Evolutionary conservation across 2,329 filamentous ascomycete species (phyloP), one percentile per base, ranked within the genome.

Genomic region (Phialocephala subalpina): DNA sequence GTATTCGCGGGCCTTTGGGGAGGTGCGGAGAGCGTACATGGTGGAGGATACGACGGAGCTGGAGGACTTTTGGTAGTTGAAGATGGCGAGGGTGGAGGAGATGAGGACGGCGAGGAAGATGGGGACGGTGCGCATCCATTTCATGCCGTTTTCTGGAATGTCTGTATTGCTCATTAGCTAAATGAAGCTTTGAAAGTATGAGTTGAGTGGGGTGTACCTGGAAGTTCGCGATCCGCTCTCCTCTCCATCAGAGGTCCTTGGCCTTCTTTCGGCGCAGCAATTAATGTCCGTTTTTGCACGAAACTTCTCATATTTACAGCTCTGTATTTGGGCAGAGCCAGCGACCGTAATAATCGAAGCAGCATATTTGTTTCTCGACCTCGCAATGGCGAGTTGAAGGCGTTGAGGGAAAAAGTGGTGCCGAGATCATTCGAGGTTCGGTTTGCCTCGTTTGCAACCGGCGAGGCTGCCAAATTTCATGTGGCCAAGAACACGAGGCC

Each of bases 1-100:
- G 55, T 90, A 82, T 64, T 89, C 89, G 75, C 94, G 89, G 55
- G 94, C 96, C 66, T 83, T 81, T 2, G 87, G 82, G 64, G 91
- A 93, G 2, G 92, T 97, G 70, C 96, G 92, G 69, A 99, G 86
- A 0, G 95, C 92, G 83, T 98, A 99, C 33, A 99, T 87, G 4
- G 94, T 96, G 63, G 92, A 93, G 63, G 89, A 89, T n/a, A 97
- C 92, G 35, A 95, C 87, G 62, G 92, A 92, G 29, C 90, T 93
- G n/a, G 92, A 93, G 64, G 90, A 88, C 80, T 97, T 97, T 79
- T 99, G 95, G 87, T 99, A 98, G 86, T 99, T 99, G 91, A 99
- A 98, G 80, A 99, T 97, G 72, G 91, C 93, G 67, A 97, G 82
- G 71, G 90, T 90, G 71, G 90, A 91, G 63, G 85, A 83, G 58